Base-by-base conservation (phyloP, 2,329 filamentous ascomycete species). In the Aspergillus carbonarius region DNA sequence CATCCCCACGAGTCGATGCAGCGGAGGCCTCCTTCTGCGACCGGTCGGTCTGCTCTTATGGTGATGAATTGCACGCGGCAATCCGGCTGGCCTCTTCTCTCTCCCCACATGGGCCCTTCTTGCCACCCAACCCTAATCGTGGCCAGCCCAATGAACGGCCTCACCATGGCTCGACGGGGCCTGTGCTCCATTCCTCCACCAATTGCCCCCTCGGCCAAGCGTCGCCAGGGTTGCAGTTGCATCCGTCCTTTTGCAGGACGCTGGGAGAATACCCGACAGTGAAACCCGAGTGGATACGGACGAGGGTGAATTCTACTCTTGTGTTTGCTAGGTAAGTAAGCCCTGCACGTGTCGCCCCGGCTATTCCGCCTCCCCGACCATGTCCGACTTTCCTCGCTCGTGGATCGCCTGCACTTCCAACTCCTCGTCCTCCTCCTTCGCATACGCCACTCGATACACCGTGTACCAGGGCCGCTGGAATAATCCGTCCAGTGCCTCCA, bases 401-500 rank as follows among this genome's bases (percentile, higher is more conserved):
- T 47, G 32, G n/a, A 37, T 56, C 8, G 34, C 34, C 35, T n/a
- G 49, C 23, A 30, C 37, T 15, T 55, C 46, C 5, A 54, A 23
- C 13, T 20, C 46, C 10, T 51, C 25, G 6, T 56, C 53, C 18
- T 56, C 52, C 12, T 52, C 18, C 17, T 50, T 59, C 47, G 58
- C 50, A 55, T 66, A 66, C 4, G 64, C 62, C 2, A 64, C 64
- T 37, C 59, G 44, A 23, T 66, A 56, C 25, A 64, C 58, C 1
- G 55, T 63, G 42, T 64, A 65, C 64, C 63, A 66, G 5, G 64
- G 63, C 10, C 61, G 54, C 46, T 64, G 53, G 32, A 66, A 65
- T n/a, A 65, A 48, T n/a, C 52, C 52, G 47, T 65, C 63, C 49
- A 64, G 46, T 8, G 60, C 61, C 40, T 66, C 63, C 5, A 66